Conservation (phyloP, 371 early-diverging fungal species). For the Fennellomyces sp. region DNA sequence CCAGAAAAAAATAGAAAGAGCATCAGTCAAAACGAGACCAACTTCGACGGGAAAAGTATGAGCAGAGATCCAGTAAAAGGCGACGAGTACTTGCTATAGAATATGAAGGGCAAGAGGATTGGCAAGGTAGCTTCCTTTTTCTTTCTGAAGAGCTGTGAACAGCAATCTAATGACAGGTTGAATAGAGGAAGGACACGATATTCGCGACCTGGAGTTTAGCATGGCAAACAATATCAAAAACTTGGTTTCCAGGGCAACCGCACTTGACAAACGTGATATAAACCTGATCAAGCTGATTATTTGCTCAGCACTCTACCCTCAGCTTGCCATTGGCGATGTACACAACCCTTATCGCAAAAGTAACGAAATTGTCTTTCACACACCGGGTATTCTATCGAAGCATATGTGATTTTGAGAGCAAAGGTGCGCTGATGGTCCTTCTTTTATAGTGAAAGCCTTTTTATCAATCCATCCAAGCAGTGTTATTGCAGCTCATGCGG, state of each 20-base stretch:
- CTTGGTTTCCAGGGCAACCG: constrained; percentile 38
- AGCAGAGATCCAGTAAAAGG: constrained; percentile 30
- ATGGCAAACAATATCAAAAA: constrained; percentile 52
- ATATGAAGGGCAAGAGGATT: constrained; percentile 16
- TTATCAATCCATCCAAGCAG: constrained; percentile 67
- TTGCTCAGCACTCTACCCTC: constrained; percentile 69
- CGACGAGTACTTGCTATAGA: constrained; percentile 28
- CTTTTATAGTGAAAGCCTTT: constrained; percentile 43
- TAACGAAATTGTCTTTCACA: constrained; percentile 61
- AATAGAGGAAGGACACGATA: constrained; percentile 27
- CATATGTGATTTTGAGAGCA: not conserved
- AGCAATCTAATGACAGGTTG: not conserved
- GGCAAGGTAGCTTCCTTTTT: constrained; percentile 10
- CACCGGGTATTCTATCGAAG: constrained; percentile 27
- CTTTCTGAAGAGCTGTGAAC: not conserved
- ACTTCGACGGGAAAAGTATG: constrained; percentile 35
- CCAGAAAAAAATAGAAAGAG: not conserved
- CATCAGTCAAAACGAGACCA: constrained; percentile 20
- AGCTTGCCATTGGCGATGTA: constrained; percentile 68
- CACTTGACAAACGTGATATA: constrained; percentile 43
- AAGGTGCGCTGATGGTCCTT: not conserved
- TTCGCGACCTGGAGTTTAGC: constrained; percentile 68
- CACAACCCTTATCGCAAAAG: constrained; percentile 59
- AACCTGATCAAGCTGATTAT: constrained; percentile 59
- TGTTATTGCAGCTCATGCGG: constrained; percentile 59